These are phyloP conservation scores for Cyclostephanos tholiformis DNA, from an alignment of 108 stramenopile genomes.

Conservation along the genomic window DNA sequence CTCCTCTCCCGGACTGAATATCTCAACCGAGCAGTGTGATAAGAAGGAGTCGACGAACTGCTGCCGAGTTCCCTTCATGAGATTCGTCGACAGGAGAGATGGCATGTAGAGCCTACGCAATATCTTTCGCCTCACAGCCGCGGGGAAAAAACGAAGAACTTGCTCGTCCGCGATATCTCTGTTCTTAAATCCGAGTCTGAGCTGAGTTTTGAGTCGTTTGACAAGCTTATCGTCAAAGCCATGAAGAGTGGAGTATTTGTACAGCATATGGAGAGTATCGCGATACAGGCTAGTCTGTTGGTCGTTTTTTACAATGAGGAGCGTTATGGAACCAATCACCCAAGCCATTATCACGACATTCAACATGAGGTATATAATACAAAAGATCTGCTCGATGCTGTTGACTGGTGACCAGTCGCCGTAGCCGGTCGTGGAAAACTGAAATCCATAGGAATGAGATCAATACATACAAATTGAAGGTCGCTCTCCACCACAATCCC, in stretches of 20 bases:
- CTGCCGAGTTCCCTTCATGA: slow-evolving; percentile 52
- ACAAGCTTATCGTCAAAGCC: slow-evolving; percentile 37
- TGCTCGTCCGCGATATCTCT: slow-evolving; percentile 59
- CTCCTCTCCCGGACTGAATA: slow-evolving; percentile 60
- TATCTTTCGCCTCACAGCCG: slow-evolving; percentile 56
- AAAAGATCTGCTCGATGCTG: slow-evolving; percentile 43
- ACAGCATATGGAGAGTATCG: slow-evolving; percentile 46
- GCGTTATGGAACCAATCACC: slow-evolving; percentile 56
- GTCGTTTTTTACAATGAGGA: slow-evolving; percentile 54
- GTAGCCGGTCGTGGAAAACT: slow-evolving; percentile 56
- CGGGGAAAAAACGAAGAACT: slow-evolving; percentile 51
- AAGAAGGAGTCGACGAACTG: slow-evolving; percentile 67
- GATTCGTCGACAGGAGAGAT: slow-evolving; percentile 32
- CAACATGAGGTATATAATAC: slow-evolving; percentile 50
- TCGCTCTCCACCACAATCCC: background rate
- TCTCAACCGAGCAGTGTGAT: slow-evolving; percentile 53
- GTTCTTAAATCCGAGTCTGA: slow-evolving; percentile 49
- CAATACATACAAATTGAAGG: background rate
- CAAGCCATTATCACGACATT: slow-evolving; percentile 54
- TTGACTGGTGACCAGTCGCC: slow-evolving; percentile 65
- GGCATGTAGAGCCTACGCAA: slow-evolving; percentile 45
- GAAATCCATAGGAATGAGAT: background rate
- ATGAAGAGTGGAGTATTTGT: slow-evolving; percentile 45
- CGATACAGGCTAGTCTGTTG: slow-evolving; percentile 56
- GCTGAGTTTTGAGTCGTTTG: slow-evolving; percentile 40